Evolutionary conservation across 1,284 basidiomycete genomes (phyloP).

Genomic region (Cryptococcus hybrid): DNA sequence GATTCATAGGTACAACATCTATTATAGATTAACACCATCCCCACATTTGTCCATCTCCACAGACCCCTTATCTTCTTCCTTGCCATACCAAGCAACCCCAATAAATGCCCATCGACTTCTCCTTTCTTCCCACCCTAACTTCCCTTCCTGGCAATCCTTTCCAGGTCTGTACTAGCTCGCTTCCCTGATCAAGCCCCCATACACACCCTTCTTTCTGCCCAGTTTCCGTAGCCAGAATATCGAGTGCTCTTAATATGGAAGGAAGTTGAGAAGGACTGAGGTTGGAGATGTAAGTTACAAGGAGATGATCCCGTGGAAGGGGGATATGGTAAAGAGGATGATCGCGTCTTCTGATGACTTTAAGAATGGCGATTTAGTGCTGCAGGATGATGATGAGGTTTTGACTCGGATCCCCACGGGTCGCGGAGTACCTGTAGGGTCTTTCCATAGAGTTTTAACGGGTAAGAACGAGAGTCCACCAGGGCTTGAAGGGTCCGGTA

Average conservation of each 20-base stretch:
- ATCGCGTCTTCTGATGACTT: background rate
- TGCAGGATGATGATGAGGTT: background rate
- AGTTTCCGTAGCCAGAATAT: constrained; percentile 4
- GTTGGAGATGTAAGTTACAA: no score
- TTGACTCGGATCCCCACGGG: constrained; percentile 14
- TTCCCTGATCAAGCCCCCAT: constrained; percentile 8
- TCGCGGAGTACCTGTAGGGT: constrained; percentile 1
- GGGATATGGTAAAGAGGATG: background rate
- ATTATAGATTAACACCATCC: constrained; percentile 14
- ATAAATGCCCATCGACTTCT: constrained; percentile 18
- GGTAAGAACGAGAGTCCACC: constrained; percentile 19
- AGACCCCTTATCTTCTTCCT: constrained; percentile 7
- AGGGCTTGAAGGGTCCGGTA: constrained; percentile 14
- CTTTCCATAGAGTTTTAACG: background rate
- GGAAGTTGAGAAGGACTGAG: constrained; percentile 9
- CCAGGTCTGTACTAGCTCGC: background rate
- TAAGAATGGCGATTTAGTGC: background rate
- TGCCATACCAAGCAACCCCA: constrained; percentile 26
- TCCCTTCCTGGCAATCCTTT: background rate
- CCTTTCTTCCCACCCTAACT: background rate
- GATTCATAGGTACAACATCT: no score
- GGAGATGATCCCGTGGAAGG: background rate
- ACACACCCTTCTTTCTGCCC: constrained; percentile 12
- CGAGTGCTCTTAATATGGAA: constrained; percentile 13
- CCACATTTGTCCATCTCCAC: constrained; percentile 22